Conservation (phyloP, 495 filamentous ascomycete species). For the Amphirosellinia nigrospora region DNA sequence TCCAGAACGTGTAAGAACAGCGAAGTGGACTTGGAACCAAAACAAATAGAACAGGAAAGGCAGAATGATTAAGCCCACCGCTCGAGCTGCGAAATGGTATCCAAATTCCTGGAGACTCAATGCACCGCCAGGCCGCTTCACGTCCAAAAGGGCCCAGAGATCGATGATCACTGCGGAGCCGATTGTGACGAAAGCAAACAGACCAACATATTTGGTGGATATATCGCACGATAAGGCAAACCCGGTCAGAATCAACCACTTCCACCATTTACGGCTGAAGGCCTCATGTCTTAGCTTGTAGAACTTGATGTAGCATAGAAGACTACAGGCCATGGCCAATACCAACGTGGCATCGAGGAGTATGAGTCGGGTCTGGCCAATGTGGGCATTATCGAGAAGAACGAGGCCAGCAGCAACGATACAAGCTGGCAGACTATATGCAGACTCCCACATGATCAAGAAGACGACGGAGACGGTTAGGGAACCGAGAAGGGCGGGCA, state of each 20-base stretch:
- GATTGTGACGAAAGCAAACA: constrained; percentile 97
- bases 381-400: constrained; percentile 97
- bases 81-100: constrained; percentile 88
- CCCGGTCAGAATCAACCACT: constrained; percentile 95
- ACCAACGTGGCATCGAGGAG: constrained; percentile 94
- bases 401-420: constrained; percentile 84
- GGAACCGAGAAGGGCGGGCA: constrained; percentile 90
- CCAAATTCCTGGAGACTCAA: constrained; percentile 78
- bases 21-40: constrained; percentile 99
- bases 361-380: constrained; percentile 95
- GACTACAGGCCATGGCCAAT: constrained; percentile 90
- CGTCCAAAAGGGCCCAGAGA: constrained; percentile 90
- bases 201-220: constrained; percentile 96
- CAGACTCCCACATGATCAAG: constrained; percentile 99
- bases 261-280: constrained; percentile 98
- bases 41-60: constrained; percentile 98
- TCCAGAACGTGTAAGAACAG: constrained; percentile 84
- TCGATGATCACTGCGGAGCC: constrained; percentile 92
- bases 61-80: constrained; percentile 80
- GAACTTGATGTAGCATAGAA: constrained; percentile 94
- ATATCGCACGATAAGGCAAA: constrained; percentile 96
- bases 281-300: constrained; percentile 92
- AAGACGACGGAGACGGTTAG: constrained; percentile 94
- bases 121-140: constrained; percentile 79
- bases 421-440: constrained; percentile 92